Base-by-base conservation (phyloP, 2,329 filamentous ascomycete species). In the Fusarium sp. region DNA sequence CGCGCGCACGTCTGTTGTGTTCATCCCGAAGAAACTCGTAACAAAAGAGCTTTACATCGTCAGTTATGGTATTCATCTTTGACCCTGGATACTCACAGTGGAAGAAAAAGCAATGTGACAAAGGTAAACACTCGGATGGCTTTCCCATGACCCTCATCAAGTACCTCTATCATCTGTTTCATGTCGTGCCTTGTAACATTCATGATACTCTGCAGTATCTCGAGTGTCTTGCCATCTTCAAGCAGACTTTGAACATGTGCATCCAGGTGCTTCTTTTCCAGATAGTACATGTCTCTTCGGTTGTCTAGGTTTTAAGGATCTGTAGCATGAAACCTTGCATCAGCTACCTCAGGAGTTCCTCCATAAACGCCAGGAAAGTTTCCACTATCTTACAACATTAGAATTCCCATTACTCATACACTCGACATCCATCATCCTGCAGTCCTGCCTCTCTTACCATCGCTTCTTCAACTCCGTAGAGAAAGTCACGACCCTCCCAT, bases 361-460 rank as follows among this genome's bases (percentile, higher is more conserved):
- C 11, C 15, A 26, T 14, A 6, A 4, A n/a, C 33, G 5, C 7
- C 2, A 18, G 20, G 12, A 26, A 26, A 1, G 5, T 13, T 18
- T 13, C 10, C 13, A 26, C 5, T 5, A 30, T 7, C 6, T 53
- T 20, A 30, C 23, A 52, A 38, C 23, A 20, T 3, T 4, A 17
- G 18, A 2, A 5, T 2, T 32, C 20, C 14, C 26, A 20, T 30
- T 15, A 40, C n/a, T 8, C 46, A 10, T 6, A 1, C 2, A 40
- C 9, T 20, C 14, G 30, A 6, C 10, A 15, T 15, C 6, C 4
- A 37, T 12, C 11, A 8, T 12, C 44, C 17, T 27, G 9, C 2
- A 9, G 0, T 15, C 2, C 5, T 18, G 14, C 2, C 11, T 0
- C 3, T 0, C 10, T 3, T 0, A 18, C 17, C 11, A 42, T 20